Evolutionary conservation across 1,139 yeast species (phyloP).

Genomic region (Candida sp.): DNA sequence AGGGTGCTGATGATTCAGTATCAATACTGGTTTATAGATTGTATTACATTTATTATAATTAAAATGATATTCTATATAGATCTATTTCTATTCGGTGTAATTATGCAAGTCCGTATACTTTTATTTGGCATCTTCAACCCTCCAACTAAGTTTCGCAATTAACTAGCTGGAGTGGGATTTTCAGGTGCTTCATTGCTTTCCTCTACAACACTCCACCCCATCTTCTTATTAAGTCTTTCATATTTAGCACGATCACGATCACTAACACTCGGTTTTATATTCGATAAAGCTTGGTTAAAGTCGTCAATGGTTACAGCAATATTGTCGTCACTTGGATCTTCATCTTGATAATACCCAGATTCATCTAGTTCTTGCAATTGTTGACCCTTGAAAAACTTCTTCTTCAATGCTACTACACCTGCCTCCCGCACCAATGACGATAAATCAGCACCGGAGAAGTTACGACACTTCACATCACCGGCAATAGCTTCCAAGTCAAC

Average conservation of each 20-base stretch:
- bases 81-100: not conserved
- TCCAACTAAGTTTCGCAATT: too few species aligned
- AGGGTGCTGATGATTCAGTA: too few species aligned
- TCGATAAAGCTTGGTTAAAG: constrained; percentile 66
- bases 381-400: constrained; percentile 53
- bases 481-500: constrained; percentile 67
- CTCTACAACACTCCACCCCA: constrained; percentile 51
- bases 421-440: constrained; percentile 93
- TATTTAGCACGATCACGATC: constrained; percentile 81
- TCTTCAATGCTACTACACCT: constrained; percentile 82
- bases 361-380: constrained; percentile 48
- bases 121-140: too few species aligned
- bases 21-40: not conserved
- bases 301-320: constrained; percentile 63
- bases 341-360: constrained; percentile 37
- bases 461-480: constrained; percentile 73
- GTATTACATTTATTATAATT: too few species aligned
- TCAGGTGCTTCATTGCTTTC: constrained; percentile 11
- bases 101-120: too few species aligned
- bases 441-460: constrained; percentile 95
- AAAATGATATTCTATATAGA: not conserved
- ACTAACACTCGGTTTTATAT: constrained; percentile 87
- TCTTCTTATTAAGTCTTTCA: constrained; percentile 55
- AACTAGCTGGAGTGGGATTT: not conserved
- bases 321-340: constrained; percentile 22